phyloP scores from a whole-genome alignment of 495 filamentous ascomycete species.

The Evernia prunastri region DNA sequence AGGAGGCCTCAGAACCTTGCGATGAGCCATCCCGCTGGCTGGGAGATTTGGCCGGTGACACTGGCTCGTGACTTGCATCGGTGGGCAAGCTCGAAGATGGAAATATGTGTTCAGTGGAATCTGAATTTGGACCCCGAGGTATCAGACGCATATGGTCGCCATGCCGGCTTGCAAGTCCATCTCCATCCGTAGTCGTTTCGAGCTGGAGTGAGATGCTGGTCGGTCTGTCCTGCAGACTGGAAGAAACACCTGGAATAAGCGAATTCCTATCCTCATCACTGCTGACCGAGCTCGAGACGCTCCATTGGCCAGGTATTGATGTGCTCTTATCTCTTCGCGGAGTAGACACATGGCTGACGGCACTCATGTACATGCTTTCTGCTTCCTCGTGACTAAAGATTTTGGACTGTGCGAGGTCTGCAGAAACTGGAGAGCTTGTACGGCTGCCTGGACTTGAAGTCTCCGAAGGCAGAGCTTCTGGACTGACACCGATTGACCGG shows the following conservation, averaged over 20 bases:
- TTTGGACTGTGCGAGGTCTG: constrained; percentile 63
- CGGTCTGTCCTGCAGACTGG: background rate
- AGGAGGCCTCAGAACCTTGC: constrained; percentile 15
- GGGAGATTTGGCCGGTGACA: background rate
- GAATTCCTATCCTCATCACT: background rate
- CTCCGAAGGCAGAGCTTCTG: constrained; percentile 9
- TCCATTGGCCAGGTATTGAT: constrained; percentile 16
- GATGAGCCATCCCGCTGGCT: constrained; percentile 2
- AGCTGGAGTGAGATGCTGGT: background rate
- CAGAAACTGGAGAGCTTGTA: constrained; percentile 23
- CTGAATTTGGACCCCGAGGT: background rate
- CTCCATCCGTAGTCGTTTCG: background rate
- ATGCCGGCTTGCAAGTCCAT: background rate
- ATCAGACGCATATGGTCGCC: background rate
- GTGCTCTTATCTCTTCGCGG: constrained; percentile 32
- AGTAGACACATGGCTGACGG: constrained; percentile 45
- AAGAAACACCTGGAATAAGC: background rate
- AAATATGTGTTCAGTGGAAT: background rate
- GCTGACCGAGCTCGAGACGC: constrained; percentile 11
- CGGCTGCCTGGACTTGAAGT: constrained; percentile 5
- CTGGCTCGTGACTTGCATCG: background rate
- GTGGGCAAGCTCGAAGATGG: background rate
- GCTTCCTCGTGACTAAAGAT: constrained; percentile 88
- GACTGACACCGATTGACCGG: background rate
- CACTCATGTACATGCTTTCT: constrained; percentile 92